These are phyloP conservation scores for Retiboletus fuscus DNA, from an alignment of 1,284 basidiomycete species.

Conservation along the genomic window DNA sequence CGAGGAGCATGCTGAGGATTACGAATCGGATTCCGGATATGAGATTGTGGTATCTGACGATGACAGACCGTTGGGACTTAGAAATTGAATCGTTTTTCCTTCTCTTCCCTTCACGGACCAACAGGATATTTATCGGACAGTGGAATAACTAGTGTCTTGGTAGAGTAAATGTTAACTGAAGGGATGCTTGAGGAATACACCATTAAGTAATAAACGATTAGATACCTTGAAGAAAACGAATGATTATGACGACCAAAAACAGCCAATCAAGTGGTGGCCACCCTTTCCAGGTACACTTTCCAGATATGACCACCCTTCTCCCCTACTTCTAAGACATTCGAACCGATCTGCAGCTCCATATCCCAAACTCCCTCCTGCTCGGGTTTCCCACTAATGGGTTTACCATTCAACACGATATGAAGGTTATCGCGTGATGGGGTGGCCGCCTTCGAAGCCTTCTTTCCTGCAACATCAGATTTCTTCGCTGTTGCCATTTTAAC, in stretches of 20 bases:
- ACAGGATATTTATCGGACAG: constrained; percentile 23
- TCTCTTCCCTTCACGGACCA: not conserved
- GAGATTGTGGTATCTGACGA: constrained; percentile 30
- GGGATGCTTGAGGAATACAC: constrained; percentile 38
- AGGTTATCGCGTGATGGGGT: constrained; percentile 59
- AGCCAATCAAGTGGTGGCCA: constrained; percentile 36
- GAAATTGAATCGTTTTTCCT: constrained; percentile 25
- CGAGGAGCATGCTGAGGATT: constrained; percentile 46
- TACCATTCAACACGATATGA: constrained; percentile 65
- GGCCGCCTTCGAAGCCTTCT: constrained; percentile 49
- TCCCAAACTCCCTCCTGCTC: constrained; percentile 63
- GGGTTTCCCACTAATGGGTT: constrained; percentile 55
- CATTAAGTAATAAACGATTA: constrained; percentile 51
- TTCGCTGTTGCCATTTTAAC: constrained; percentile 44
- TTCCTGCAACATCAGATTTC: constrained; percentile 46
- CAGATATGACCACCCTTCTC: constrained; percentile 73
- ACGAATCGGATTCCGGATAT: constrained; percentile 28
- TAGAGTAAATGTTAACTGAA: constrained; percentile 46
- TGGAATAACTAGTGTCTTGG: constrained; percentile 31
- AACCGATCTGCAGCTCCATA: constrained; percentile 63
- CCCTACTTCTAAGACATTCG: constrained; percentile 73
- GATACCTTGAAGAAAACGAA: constrained; percentile 33
- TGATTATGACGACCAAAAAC: constrained; percentile 15
- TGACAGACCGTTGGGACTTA: constrained; percentile 37
- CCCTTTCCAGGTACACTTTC: constrained; percentile 71